Evolutionary conservation across 2,329 filamentous ascomycete genomes (phyloP), one percentile per base, ranked within the genome.

Genomic region (Malbranchea zuffiana): DNA sequence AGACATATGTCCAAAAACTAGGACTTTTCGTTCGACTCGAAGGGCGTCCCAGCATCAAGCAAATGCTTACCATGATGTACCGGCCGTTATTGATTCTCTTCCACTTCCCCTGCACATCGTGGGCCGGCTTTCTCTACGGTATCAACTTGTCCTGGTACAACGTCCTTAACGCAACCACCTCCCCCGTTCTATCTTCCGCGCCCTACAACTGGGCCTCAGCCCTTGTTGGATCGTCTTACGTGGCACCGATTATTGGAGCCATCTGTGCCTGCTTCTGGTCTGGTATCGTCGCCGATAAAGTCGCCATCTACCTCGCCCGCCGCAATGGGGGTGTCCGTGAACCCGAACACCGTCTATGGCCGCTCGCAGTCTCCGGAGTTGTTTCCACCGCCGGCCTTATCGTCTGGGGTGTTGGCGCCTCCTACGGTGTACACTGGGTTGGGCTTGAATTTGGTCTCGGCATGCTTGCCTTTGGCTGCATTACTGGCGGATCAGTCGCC

Each of bases 241-340:
- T 51, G 4, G 45, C 48, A 8, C 44, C 47, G 1, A 34, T 55
- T 7, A 49, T 52, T 36, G 46, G 54, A 13, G 34, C 47, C 13
- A 35, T 42, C 19, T 24, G 45, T 31, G 41, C 46, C 13, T 35
- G 42, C 23, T 37, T 35, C 10, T 39, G 35, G 29, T 39, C 42
- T 6, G 41, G 39, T 15, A 23, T 38, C 3, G 15, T 42, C 15
- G 35, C 35, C 27, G 55, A 44, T 46, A 50, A 37, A 31, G 35
- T 46, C 31, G 51, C 50, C 3, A 49, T 63, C n/a, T 49, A 40
- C 30, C 48, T 67, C 3, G 60, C 65, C 0, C 54, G 59, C 3
- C 55, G 61, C 16, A 66, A 65, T 46, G 49, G 56, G 13, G 63
- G 63, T 15, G 51, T 61, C 41, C 45, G 55, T 40, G 52, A 60